These are phyloP conservation scores for Crithidia bombi DNA, from an alignment of 208 protist genomes.

Conservation along the genomic window DNA sequence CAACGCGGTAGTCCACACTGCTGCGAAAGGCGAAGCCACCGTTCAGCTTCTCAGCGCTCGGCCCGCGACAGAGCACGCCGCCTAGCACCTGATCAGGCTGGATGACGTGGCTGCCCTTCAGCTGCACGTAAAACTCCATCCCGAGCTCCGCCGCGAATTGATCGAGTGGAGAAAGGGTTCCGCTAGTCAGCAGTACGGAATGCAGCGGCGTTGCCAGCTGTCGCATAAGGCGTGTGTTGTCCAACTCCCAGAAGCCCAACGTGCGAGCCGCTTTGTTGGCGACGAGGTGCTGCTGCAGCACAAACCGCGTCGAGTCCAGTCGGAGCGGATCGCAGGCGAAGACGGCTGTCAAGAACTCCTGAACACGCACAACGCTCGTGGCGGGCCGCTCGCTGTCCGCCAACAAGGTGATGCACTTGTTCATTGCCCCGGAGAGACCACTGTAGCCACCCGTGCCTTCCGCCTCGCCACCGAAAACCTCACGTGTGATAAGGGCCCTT, in stretches of 20 bases:
- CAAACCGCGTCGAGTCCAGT: constrained; percentile 59
- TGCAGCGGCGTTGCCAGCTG: constrained; percentile 46
- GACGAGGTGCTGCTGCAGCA: constrained; percentile 54
- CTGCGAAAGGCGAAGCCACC: constrained; percentile 79
- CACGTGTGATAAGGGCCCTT: constrained; percentile 75
- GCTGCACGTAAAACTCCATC: constrained; percentile 73
- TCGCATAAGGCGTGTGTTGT: constrained; percentile 75
- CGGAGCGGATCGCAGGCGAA: constrained; percentile 42
- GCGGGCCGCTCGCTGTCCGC: constrained; percentile 63
- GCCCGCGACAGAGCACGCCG: constrained; percentile 70
- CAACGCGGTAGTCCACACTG: constrained; percentile 76
- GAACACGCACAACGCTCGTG: constrained; percentile 63
- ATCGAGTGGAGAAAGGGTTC: constrained; percentile 96
- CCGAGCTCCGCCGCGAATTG: constrained; percentile 94
- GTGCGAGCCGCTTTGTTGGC: constrained; percentile 29
- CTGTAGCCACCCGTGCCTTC: constrained; percentile 27
- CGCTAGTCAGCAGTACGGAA: constrained; percentile 94
- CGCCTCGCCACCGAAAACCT: constrained; percentile 52
- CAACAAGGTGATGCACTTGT: constrained; percentile 67
- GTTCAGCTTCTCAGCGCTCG: constrained; percentile 81
- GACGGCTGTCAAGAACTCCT: constrained; percentile 74
- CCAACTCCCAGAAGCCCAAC: constrained; percentile 95
- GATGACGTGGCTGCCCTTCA: constrained; percentile 95
- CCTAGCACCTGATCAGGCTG: constrained; percentile 64
- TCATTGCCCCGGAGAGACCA: constrained; percentile 68